Evolutionary conservation across 2,329 filamentous ascomycete genomes (phyloP).

Genomic region (Calonectria henricotiae): DNA sequence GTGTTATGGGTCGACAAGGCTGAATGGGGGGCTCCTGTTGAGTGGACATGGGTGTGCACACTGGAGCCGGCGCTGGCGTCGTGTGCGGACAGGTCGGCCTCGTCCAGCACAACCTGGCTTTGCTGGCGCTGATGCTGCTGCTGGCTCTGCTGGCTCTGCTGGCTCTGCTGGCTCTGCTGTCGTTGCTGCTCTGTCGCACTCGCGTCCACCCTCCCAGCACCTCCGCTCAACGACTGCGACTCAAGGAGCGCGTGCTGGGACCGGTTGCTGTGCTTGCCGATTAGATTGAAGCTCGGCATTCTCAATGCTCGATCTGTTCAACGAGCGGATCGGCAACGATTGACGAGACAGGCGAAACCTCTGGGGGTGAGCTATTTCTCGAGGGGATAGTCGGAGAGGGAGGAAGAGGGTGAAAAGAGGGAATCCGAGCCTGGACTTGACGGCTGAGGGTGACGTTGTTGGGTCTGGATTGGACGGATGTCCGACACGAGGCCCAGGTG

Average conservation of each 20-base stretch:
- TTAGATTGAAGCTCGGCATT: slow-evolving; percentile 71
- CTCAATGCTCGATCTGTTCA: slow-evolving; percentile 38
- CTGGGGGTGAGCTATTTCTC: slow-evolving; percentile 13
- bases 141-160: slow-evolving; percentile 45
- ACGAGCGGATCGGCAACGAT: slow-evolving; percentile 29
- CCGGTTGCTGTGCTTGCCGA: slow-evolving; percentile 71
- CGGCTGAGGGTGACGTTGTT: slow-evolving; percentile 35
- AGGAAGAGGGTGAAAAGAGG: slow-evolving; percentile 31
- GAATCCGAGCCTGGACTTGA: slow-evolving; percentile 29
- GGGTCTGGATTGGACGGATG: slow-evolving; percentile 35
- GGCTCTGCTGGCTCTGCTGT: slow-evolving; percentile 45
- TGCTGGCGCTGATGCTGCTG: slow-evolving; percentile 38
- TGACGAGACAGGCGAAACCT: slow-evolving; percentile 33
- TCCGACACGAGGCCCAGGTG: slow-evolving; percentile 35
- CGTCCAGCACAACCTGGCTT: slow-evolving; percentile 43
- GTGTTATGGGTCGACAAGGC: slow-evolving; percentile 63
- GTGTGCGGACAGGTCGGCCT: slow-evolving; percentile 54
- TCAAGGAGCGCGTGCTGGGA: slow-evolving; percentile 72
- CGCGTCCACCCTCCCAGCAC: slow-evolving; percentile 48
- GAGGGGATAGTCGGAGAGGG: slow-evolving; percentile 30
- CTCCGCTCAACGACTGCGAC: slow-evolving; percentile 56
- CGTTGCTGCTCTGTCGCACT: slow-evolving; percentile 42
- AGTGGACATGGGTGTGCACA: slow-evolving; percentile 44
- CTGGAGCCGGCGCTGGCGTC: slow-evolving; percentile 43
- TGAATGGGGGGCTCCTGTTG: slow-evolving; percentile 60